These are phyloP conservation scores for Cochlearia excelsa DNA, from an alignment of 345 rosid genomes.

Conservation along the genomic window DNA sequence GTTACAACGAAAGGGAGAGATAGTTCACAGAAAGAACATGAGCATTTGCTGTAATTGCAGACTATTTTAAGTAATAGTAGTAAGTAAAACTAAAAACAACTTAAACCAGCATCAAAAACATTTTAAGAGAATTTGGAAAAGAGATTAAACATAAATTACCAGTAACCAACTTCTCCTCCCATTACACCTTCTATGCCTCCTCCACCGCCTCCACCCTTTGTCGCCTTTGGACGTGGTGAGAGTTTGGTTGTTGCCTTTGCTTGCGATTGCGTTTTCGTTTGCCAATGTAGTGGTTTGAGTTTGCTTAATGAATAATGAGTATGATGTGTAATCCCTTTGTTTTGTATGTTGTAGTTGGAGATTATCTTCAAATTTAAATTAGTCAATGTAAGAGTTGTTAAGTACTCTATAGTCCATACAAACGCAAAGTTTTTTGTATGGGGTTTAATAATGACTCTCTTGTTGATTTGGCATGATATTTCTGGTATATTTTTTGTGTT, in stretches of 20 bases:
- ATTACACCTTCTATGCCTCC: conserved; percentile 13
- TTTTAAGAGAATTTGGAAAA: too few relatives aligned
- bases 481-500: too few relatives aligned
- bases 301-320: not conserved
- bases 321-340: not conserved
- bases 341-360: not conserved
- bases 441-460: too few relatives aligned
- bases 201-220: conserved; percentile 8
- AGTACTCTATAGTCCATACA: too few relatives aligned
- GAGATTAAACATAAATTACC: too few relatives aligned
- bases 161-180: conserved; percentile 25
- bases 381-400: too few relatives aligned
- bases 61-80: too few relatives aligned
- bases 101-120: too few relatives aligned
- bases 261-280: conserved; percentile 5
- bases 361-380: too few relatives aligned
- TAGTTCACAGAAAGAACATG: conserved; percentile 20
- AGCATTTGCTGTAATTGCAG: not conserved
- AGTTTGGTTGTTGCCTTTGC: conserved; percentile 19
- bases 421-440: too few relatives aligned
- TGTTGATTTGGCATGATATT: too few relatives aligned
- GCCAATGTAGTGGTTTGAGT: conserved; percentile 16
- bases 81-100: too few relatives aligned
- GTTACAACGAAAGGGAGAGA: conserved; percentile 13
- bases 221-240: conserved; percentile 18